phyloP scores from a whole-genome alignment of 345 rosid species.

The Stellera chamaejasme region DNA sequence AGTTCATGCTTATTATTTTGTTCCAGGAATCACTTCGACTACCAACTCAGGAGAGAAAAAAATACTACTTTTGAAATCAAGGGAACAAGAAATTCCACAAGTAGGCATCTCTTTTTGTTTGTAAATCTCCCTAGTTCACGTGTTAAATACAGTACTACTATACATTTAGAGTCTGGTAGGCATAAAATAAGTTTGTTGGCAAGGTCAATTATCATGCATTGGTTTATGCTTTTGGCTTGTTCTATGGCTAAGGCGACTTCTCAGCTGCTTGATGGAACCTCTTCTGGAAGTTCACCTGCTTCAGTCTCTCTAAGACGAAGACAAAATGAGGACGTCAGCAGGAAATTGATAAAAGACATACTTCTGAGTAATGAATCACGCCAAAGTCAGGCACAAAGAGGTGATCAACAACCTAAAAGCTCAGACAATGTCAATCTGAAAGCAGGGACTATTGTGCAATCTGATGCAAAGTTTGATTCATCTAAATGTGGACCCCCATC shows the following conservation, averaged over 20 bases:
- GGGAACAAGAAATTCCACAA: slow-evolving; percentile 30
- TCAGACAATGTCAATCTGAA: slow-evolving; percentile 29
- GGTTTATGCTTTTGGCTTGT: slow-evolving; percentile 12
- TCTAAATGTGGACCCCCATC: slow-evolving; percentile 15
- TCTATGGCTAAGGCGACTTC: slow-evolving; percentile 26
- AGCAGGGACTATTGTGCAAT: slow-evolving; percentile 22
- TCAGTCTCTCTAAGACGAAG: slow-evolving; percentile 27
- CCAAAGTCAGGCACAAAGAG: slow-evolving; percentile 21
- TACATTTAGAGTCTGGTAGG: background rate
- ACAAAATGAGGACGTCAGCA: slow-evolving; percentile 35
- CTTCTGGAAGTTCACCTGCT: slow-evolving; percentile 19
- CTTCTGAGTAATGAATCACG: slow-evolving; percentile 33
- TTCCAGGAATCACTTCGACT: slow-evolving; percentile 37
- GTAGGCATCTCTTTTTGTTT: slow-evolving; percentile 28
- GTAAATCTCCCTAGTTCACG: slow-evolving; percentile 1
- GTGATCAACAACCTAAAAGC: slow-evolving; percentile 21
- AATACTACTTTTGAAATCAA: slow-evolving; percentile 40
- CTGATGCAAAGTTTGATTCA: slow-evolving; percentile 11
- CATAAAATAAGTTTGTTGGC: background rate
- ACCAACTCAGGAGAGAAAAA: slow-evolving; percentile 55
- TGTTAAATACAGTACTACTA: background rate
- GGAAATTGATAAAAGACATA: slow-evolving; percentile 43
- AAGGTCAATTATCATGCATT: slow-evolving; percentile 1
- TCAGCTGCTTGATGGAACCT: slow-evolving; percentile 24
- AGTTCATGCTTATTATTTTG: slow-evolving; percentile 32